Base-by-base conservation (phyloP, 371 early-diverging fungal genomes). In the Mucor irregularis region DNA sequence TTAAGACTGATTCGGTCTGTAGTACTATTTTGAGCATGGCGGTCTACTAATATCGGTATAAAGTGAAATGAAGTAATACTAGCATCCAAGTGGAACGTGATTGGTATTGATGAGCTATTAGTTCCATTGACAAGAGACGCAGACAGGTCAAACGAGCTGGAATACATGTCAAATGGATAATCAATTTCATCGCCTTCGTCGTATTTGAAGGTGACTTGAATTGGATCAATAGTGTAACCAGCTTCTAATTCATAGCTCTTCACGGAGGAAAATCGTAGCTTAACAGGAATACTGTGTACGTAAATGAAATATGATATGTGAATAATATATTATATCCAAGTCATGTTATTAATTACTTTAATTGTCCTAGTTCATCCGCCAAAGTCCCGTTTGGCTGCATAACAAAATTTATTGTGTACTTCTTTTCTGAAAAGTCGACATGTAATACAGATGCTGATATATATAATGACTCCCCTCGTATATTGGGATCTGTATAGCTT, bases 141-240 rank as follows among this genome's bases (percentile, higher is more conserved):
- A 39, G 35, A 55, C 0, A 72, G 25, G 31, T 72, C 65, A 38
- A 72, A 63, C 16, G 57, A 57, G 7, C 68, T 64, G 2, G 50
- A 53, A 28, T 72, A 72, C 24, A 58, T 44, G 43, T 72, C 72
- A 28, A 72, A 66, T 13, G 72, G 72, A 46, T 72, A 72, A 33
- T 72, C 72, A 5, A 72, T 68, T 16, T 63, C 62, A 31, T 59
- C 57, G 4, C 72, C 72, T 42, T 55, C 37, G 30, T 63, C 58
- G 22, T 72, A 72, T 33, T 53, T 57, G 24, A 68, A 68, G 3
- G 30, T 38, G 14, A 66, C 63, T 37, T 64, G 55, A 6, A 72
- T 48, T 1, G 72, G 72, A 29, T 67, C 59, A 5, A 65, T 39
- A 5, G 55, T 38, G 14, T 72, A 66, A 8, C 72, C 72, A 9